Conservation (phyloP, 2,329 filamentous ascomycete genomes). For the Elsinoe fawcettii region DNA sequence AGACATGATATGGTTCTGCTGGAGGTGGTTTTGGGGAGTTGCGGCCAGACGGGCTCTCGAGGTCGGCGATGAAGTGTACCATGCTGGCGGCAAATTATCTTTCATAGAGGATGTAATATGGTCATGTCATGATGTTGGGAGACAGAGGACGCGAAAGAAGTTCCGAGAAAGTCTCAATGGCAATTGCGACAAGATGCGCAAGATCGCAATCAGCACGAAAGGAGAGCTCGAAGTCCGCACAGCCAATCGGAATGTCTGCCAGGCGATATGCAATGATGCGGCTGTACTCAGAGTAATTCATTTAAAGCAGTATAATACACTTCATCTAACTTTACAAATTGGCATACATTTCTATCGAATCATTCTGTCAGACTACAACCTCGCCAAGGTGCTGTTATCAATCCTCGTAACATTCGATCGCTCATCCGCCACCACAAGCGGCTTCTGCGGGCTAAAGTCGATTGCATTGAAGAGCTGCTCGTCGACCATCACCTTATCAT, state of each 20-base stretch:
- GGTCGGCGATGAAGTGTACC: conserved; percentile 31
- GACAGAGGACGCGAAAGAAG: not conserved
- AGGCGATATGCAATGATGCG: not conserved
- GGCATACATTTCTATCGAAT: too few species aligned
- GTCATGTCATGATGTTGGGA: not conserved
- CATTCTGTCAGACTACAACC: too few species aligned
- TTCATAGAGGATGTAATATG: not conserved
- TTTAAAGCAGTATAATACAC: too few species aligned
- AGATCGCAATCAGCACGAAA: not conserved
- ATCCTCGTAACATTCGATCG: not conserved
- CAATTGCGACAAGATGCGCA: not conserved
- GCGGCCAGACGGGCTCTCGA: conserved; percentile 24
- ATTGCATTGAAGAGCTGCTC: not conserved
- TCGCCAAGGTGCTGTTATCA: not conserved
- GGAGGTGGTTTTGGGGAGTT: conserved; percentile 48
- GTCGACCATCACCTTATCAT: not conserved
- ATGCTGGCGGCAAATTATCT: conserved; percentile 20
- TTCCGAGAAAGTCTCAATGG: not conserved
- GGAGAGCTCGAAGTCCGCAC: not conserved
- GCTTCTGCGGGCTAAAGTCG: not conserved
- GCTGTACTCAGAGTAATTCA: not conserved
- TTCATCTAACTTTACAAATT: too few species aligned
- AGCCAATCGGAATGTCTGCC: not conserved
- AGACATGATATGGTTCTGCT: conserved; percentile 44
- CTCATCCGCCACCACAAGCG: too few species aligned